phyloP scores from a whole-genome alignment of 805 yeast species.

The Geotrichum ghanense region DNA sequence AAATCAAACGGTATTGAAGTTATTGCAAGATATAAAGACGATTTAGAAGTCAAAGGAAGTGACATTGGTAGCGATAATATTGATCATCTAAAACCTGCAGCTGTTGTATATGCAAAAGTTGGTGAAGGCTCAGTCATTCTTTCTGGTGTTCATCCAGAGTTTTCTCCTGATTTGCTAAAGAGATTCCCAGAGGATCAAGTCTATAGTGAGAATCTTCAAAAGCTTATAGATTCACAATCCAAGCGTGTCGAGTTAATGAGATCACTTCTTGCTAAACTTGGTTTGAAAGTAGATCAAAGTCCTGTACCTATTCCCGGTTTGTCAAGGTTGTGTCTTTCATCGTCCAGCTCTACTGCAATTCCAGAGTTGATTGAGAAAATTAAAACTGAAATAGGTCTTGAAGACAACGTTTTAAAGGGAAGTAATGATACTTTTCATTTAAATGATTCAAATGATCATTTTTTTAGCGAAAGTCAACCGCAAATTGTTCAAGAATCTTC shows the following conservation, averaged over 20 bases:
- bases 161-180: conserved; percentile 39
- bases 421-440: conserved; percentile 45
- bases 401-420: conserved; percentile 36
- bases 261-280: conserved; percentile 46
- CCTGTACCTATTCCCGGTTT: conserved; percentile 45
- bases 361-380: conserved; percentile 25
- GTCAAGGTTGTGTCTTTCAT: conserved; percentile 52
- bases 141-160: conserved; percentile 88
- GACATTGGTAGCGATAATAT: background rate
- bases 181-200: conserved; percentile 22
- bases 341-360: conserved; percentile 27
- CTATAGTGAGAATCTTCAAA: conserved; percentile 28
- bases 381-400: conserved; percentile 27
- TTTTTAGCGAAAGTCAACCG: conserved; percentile 4
- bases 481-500: background rate
- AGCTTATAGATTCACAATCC: conserved; percentile 33
- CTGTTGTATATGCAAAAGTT: conserved; percentile 53
- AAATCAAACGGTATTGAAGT: conserved; percentile 45
- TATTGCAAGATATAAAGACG: conserved; percentile 54
- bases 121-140: conserved; percentile 72
- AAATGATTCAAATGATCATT: conserved; percentile 5
- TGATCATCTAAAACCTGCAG: conserved; percentile 37
- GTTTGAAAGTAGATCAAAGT: conserved; percentile 53
- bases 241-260: conserved; percentile 46
- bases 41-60: conserved; percentile 38